Evolutionary conservation across 176 grass and related monocot genomes (phyloP).

Genomic region (Urochloa ruziziensis): DNA sequence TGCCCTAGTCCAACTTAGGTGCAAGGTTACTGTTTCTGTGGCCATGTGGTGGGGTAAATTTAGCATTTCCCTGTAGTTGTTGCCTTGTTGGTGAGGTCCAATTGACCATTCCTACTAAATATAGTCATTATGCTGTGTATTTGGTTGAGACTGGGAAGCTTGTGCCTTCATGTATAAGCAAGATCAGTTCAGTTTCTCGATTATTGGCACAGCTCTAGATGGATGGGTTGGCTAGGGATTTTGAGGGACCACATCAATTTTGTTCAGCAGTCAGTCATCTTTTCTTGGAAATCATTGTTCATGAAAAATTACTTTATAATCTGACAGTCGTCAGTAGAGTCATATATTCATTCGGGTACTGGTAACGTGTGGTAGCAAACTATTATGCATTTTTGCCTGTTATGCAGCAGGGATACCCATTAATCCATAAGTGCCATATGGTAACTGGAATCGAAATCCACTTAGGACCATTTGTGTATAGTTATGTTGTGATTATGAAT

Average conservation of each 20-base stretch:
- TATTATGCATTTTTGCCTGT: background rate
- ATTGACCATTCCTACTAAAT: background rate
- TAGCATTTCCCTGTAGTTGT: background rate
- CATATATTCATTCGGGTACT: background rate
- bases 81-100: background rate
- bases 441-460: background rate
- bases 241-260: constrained; percentile 17
- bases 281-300: background rate
- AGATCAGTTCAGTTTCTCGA: background rate
- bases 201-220: background rate
- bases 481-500: background rate
- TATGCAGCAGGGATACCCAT: background rate
- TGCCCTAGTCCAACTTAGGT: background rate
- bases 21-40: background rate
- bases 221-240: background rate
- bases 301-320: background rate
- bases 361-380: background rate
- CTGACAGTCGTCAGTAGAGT: background rate
- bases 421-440: background rate
- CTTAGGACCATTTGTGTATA: background rate
- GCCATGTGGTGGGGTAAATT: background rate
- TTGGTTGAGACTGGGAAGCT: constrained; percentile 2
- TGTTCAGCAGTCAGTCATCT: constrained; percentile 16
- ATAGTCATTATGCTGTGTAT: background rate
- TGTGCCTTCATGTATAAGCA: constrained; percentile 14